Base-by-base conservation (phyloP, 2,329 filamentous ascomycete species). In the Gyromitra esculenta region DNA sequence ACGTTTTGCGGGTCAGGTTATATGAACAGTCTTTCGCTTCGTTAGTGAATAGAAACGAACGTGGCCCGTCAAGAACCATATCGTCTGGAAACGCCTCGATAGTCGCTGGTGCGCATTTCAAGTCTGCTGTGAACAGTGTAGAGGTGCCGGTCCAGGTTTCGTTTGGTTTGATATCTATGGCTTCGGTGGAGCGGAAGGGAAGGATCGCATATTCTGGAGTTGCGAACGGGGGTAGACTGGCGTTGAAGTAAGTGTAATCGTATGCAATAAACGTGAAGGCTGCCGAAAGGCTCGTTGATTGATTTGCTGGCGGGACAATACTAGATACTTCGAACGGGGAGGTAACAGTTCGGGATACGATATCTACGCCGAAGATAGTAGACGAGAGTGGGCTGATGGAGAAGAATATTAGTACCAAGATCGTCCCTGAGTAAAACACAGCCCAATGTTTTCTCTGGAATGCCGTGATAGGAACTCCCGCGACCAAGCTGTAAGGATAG, bases 131-230 rank as follows among this genome's bases (percentile, higher is more conserved):
- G 35, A 63, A 25, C 2, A 9, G 73, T 1, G 57, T 76, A 0
- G 73, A 72, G 11, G 11, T 65, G 13, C 56, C 66, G 9, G 67
- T 72, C 73, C 73, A 76, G 25, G n/a, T 43, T 37, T 76, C 67
- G 25, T 66, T 50, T 13, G 45, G n/a, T 13, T 63, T 69, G 5
- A 21, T 18, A 9, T 5, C 5, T 11, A 18, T 21, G 18, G 13
- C 18, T 13, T 37, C 35, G 6, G 57, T 15, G 11, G 56, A 39
- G 8, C 8, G 31, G 54, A 76, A 76, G 1, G 73, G 73, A 5
- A 72, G 59, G 41, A 72, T 56, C 2, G 66, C 73, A 18, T 21
- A 72, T 7, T 39, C 52, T 1, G 39, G n/a, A 2, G 52, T 60
- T 13, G 67, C 37, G 60, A 72, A 76, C 3, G 41, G 43, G n/a